Evolutionary conservation across 345 rosid species (phyloP), one percentile per base, ranked within the genome.

Genomic region (Eucalyptus erythrocorys): DNA sequence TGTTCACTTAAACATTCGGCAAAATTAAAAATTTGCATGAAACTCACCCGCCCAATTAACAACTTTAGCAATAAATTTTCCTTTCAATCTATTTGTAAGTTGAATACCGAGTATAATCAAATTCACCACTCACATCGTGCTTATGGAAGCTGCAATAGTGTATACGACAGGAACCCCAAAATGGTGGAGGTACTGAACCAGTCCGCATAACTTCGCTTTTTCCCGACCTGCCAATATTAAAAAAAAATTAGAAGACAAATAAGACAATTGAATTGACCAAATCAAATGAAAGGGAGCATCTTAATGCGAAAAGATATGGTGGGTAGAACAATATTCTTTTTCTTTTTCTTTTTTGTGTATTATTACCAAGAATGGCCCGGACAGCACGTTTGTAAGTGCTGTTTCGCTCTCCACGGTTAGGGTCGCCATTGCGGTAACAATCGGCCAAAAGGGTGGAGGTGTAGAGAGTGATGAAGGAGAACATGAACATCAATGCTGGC

Each of bases 331-430:
- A 50, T 19, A 43, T 43, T 43, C 0, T 43, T 43, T 7, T 43
- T 43, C 45, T 43, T 21, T 53, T 53, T 21, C 2, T 50, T 50
- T 12, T 49, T 15, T 14, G 26, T 40, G 86, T 43, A 24, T 12
- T 42, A 24, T 86, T 91, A 94, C 97, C 96, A 24, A 95, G 95
- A 86, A 91, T 92, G 76, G 98, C 86, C 14, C 89, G 91, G 88
- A 95, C 94, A 71, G 95, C 98, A 30, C 94, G 95, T 94, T 91
- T 94, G 88, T 95, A 95, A 87, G 98, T 95, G 88, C 95, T 94
- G 91, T 95, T 94, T 22, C 96, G 87, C 86, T 95, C 93, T 80
- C 97, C 97, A n/a, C 89, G 45, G 34, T 91, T n/a, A 27, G 95
- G 90, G 88, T 95, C 94, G 7, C 96, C 96, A 7, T 95, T 87